Percentiles rank a stretch among this genome's conserved stretches.
Conservation (phyloP, 495 filamentous ascomycete genomes). For the Achaetomiella virescens region DNA sequence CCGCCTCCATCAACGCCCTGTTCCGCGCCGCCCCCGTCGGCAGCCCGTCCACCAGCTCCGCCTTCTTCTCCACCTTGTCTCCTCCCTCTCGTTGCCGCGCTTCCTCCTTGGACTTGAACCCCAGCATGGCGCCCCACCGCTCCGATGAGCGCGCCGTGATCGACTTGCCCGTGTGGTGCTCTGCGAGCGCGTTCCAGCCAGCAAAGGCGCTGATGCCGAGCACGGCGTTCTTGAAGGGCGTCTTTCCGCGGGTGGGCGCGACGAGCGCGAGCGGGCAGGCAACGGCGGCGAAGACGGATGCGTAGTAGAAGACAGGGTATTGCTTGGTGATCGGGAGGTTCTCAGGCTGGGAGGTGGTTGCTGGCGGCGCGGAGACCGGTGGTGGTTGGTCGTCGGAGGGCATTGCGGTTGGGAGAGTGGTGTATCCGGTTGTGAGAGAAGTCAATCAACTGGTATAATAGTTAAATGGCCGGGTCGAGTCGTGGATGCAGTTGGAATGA, state of each 20-base stretch:
- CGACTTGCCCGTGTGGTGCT: slow-evolving; percentile 52
- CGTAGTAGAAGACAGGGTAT: slow-evolving; percentile 48
- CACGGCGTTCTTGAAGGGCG: slow-evolving; percentile 49
- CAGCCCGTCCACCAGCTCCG: not conserved
- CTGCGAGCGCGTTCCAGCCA: slow-evolving; percentile 58
- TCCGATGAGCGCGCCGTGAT: slow-evolving; percentile 31
- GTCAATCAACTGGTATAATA: not conserved
- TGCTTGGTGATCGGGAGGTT: not conserved
- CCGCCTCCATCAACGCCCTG: slow-evolving; percentile 39
- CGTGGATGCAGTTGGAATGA: not conserved
- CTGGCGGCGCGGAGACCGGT: not conserved
- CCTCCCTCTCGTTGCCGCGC: not conserved
- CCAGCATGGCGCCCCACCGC: slow-evolving; percentile 15
- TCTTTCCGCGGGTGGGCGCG: slow-evolving; percentile 69
- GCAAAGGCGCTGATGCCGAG: slow-evolving; percentile 53
- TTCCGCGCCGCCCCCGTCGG: slow-evolving; percentile 54
- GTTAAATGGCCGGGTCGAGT: not conserved
- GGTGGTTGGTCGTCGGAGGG: not conserved
- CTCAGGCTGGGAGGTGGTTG: slow-evolving; percentile 1
- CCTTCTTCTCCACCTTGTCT: not conserved
- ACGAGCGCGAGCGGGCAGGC: slow-evolving; percentile 62
- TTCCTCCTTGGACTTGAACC: slow-evolving; percentile 9
- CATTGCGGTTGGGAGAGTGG: not conserved
- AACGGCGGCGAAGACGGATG: slow-evolving; percentile 58
- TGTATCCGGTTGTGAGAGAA: not conserved